These are phyloP conservation scores for Lentinula sp. DNA, from an alignment of 768 basidiomycete species.

Conservation along the genomic window DNA sequence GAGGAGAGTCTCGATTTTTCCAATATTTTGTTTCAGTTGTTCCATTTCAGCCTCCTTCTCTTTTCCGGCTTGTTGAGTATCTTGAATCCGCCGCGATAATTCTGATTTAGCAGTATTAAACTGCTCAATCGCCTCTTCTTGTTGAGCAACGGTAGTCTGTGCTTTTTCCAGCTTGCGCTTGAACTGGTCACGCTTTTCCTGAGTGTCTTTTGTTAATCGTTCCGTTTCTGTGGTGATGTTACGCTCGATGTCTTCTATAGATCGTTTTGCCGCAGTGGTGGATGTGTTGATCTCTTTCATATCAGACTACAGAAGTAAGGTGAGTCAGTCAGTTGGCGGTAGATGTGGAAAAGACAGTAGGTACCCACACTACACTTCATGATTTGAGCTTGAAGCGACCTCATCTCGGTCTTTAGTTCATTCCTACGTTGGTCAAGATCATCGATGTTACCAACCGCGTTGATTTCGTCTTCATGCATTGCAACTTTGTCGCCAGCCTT, in stretches of 20 bases:
- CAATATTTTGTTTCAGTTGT: conserved; percentile 34
- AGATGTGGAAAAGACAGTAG: neutral
- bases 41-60: conserved; percentile 24
- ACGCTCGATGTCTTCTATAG: conserved; percentile 18
- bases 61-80: conserved; percentile 27
- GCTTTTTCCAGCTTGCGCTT: conserved; percentile 44
- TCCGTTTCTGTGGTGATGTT: conserved; percentile 49
- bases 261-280: conserved; percentile 10
- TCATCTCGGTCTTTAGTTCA: conserved; percentile 33
- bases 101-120: conserved; percentile 27
- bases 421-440: conserved; percentile 33
- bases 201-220: conserved; percentile 49
- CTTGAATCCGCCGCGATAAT: conserved; percentile 21
- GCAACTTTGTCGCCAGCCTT: conserved; percentile 29
- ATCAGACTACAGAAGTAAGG: conserved; percentile 32
- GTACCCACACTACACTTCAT: conserved; percentile 36
- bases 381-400: conserved; percentile 38
- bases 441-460: conserved; percentile 39
- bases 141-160: conserved; percentile 13
- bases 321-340: conserved; percentile 6
- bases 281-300: conserved; percentile 41
- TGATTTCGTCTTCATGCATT: conserved; percentile 30
- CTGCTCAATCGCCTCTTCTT: conserved; percentile 9
- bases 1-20: conserved; percentile 44
- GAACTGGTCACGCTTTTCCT: conserved; percentile 56